Base-by-base conservation (phyloP, 805 yeast species). In the Jamesozyma rosinii region DNA sequence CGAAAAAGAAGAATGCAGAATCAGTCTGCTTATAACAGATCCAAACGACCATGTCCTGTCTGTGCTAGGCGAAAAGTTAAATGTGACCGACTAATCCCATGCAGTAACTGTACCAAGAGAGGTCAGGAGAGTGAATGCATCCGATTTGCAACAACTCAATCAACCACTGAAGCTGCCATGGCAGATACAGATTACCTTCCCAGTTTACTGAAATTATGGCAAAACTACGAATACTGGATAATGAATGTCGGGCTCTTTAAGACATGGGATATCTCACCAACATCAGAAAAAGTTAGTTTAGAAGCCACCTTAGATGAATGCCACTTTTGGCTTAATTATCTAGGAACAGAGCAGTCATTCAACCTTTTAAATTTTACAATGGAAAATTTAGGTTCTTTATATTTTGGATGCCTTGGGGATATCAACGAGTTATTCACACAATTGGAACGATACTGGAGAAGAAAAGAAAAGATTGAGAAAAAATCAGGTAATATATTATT, bases 11-110 rank as follows among this genome's bases (percentile, higher is more conserved):
- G 5, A 9, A 32, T 32, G 35, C 20, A 15, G n/a, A 18, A 24
- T 6, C 29, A 15, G 14, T 31, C 31, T 2, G 15, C 36, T 19
- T 31, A 30, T 17, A 37, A 37, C 27, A 18, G 27, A 10, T 35
- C 41, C 8, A 37, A 41, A 3, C 38, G 39, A 11, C 46, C 45
- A 9, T 61, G 65, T 40, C 30, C 46, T 3, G 51, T 49, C 1
- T 63, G 67, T 44, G 45, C 55, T 5, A 52, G 42, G 21, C 49
- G 60, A 24, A 63, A 62, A 37, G 57, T 61, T 14, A 60, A 61
- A 43, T 63, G 67, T 46, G 65, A 63, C 40, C 50, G 64, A 20
- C 41, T 52, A 36, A 43, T 59, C 8, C 66, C 67, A 1, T 63
- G 67, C 37, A 42, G 55, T 18, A 51, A 55, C 40, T 63, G 67